These are phyloP conservation scores for Kazachstania sp. DNA, from an alignment of 1,139 yeast species.

Conservation along the genomic window DNA sequence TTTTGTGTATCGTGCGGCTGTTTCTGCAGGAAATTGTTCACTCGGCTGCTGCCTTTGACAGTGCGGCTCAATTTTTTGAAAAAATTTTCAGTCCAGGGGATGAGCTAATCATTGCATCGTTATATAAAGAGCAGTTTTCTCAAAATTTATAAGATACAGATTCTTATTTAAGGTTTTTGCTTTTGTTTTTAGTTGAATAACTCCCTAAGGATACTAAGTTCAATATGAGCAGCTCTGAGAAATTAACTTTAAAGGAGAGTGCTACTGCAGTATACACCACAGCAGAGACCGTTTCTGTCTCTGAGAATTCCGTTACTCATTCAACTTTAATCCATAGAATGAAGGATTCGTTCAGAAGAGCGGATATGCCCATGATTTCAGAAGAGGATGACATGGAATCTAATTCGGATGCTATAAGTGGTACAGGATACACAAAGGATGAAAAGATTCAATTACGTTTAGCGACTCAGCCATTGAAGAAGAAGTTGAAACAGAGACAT, in stretches of 20 bases:
- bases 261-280: background rate
- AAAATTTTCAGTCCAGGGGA: too few species aligned
- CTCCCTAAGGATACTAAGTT: background rate
- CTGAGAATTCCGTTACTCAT: background rate
- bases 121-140: too few species aligned
- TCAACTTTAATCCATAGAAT: background rate
- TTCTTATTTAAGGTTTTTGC: too few species aligned
- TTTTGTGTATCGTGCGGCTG: too few species aligned
- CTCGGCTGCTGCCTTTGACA: too few species aligned
- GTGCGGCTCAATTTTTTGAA: too few species aligned
- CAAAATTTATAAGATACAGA: too few species aligned
- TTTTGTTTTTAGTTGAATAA: too few species aligned
- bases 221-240: background rate
- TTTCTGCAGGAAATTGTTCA: too few species aligned
- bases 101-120: too few species aligned
- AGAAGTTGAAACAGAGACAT: constrained; percentile 4
- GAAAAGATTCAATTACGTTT: constrained; percentile 2
- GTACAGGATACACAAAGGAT: background rate
- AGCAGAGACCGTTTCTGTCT: background rate
- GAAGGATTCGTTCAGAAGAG: constrained; percentile 1
- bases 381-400: background rate
- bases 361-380: background rate
- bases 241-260: background rate
- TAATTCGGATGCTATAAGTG: background rate
- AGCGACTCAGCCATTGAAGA: constrained; percentile 3